Conservation (phyloP, 148 eudicot genomes). For the Silene uniflora region DNA sequence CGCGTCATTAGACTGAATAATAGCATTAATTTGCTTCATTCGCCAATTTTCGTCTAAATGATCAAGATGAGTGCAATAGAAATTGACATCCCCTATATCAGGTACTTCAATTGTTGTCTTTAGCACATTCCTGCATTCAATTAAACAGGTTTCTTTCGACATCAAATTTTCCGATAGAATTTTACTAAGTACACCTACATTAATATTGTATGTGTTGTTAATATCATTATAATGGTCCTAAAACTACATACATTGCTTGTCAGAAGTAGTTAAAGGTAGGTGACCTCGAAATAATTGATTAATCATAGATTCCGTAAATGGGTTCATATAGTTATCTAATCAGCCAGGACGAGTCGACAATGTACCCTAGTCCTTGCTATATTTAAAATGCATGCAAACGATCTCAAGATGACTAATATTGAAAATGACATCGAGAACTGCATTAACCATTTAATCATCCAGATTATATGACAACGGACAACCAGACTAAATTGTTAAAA, state of each 20-base stretch:
- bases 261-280: conserved; percentile 18
- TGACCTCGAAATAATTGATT: neutral
- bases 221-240: conserved; percentile 17
- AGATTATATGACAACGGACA: too few species aligned
- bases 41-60: conserved; percentile 92
- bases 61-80: conserved; percentile 84
- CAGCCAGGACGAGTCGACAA: neutral
- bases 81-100: conserved; percentile 65
- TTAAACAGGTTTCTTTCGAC: neutral
- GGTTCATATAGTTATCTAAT: neutral
- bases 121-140: conserved; percentile 68
- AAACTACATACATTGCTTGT: conserved; percentile 8
- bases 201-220: neutral
- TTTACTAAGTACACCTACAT: neutral
- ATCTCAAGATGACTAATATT: too few species aligned
- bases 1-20: conserved; percentile 60
- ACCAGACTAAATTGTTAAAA: too few species aligned
- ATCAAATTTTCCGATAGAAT: neutral
- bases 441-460: too few species aligned
- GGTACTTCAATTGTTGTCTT: conserved; percentile 87
- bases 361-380: too few species aligned
- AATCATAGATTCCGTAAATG: neutral
- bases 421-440: too few species aligned
- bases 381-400: too few species aligned
- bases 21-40: conserved; percentile 87